Conservation (phyloP, 345 rosid species). For the Eutrema yunnanense region DNA sequence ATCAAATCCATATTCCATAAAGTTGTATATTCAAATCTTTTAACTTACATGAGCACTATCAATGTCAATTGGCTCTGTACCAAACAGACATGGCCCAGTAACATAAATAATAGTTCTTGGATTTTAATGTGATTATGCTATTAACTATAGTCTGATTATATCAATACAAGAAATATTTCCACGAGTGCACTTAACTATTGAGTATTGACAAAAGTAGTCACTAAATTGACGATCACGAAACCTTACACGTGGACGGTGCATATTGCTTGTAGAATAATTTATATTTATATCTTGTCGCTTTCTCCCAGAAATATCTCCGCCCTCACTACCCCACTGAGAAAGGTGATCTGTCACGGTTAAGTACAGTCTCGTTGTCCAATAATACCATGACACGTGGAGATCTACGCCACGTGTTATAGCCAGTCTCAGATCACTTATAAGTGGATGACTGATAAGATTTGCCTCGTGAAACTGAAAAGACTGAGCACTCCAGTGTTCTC, state of each 20-base stretch:
- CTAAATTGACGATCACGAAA: constrained; percentile 6
- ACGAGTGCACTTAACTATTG: neutral
- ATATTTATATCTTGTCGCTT: neutral
- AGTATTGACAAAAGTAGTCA: neutral
- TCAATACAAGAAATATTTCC: neutral
- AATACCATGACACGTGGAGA: neutral
- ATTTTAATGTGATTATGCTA: neutral
- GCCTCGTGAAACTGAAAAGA: constrained; percentile 12
- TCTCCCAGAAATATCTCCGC: constrained; percentile 24
- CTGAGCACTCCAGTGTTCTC: neutral
- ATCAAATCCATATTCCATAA: neutral
- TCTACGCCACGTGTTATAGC: neutral
- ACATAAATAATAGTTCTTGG: neutral
- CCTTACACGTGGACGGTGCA: constrained; percentile 19
- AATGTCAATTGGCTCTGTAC: neutral
- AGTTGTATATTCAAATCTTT: neutral
- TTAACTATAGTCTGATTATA: too few relatives aligned
- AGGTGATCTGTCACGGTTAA: constrained; percentile 7
- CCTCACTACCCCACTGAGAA: neutral
- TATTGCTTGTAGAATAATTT: neutral
- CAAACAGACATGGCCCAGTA: neutral
- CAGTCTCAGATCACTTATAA: constrained; percentile 14
- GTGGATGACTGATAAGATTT: constrained; percentile 16
- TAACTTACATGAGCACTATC: neutral
- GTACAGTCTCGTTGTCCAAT: neutral